Percentiles rank a stretch among this genome's conserved stretches.
phyloP scores from a whole-genome alignment of 768 basidiomycete species.

The Kwoniella sp. region DNA sequence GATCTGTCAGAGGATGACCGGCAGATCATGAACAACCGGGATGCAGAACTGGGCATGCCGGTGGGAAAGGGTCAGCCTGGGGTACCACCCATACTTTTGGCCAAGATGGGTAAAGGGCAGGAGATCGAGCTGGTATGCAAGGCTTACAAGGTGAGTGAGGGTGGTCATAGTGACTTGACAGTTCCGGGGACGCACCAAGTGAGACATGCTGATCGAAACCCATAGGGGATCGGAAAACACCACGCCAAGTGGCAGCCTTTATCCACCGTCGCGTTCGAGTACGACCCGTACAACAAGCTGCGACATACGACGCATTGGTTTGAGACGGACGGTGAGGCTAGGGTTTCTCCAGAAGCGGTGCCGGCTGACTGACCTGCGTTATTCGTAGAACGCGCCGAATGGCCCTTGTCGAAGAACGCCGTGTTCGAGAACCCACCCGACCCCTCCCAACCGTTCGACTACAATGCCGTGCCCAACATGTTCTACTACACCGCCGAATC shows the following conservation, averaged over 20 bases:
- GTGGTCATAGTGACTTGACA: background rate
- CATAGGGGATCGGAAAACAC: constrained; percentile 91
- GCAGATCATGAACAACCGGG: constrained; percentile 65
- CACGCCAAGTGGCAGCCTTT: constrained; percentile 99
- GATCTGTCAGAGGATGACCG: constrained; percentile 55
- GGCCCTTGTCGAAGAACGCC: constrained; percentile 86
- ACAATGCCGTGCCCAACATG: constrained; percentile 74
- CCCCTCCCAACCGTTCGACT: constrained; percentile 75
- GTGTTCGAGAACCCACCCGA: constrained; percentile 73
- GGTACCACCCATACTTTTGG: constrained; percentile 68
- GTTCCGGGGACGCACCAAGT: background rate
- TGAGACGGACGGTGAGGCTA: constrained; percentile 55
- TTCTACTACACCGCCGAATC: constrained; percentile 96
- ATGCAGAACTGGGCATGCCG: constrained; percentile 70
- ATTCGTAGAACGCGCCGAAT: constrained; percentile 62
- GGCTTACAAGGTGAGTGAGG: constrained; percentile 84
- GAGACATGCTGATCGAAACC: too few relatives aligned
- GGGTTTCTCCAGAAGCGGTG: background rate
- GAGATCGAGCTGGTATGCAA: constrained; percentile 78
- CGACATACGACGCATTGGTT: constrained; percentile 95
- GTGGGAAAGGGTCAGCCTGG: constrained; percentile 69
- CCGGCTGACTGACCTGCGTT: background rate
- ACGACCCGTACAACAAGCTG: constrained; percentile 95
- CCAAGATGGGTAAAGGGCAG: constrained; percentile 90
- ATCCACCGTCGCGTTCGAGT: constrained; percentile 91